These are phyloP conservation scores for Trametes punicea DNA, from an alignment of 768 basidiomycete species.

Conservation along the genomic window DNA sequence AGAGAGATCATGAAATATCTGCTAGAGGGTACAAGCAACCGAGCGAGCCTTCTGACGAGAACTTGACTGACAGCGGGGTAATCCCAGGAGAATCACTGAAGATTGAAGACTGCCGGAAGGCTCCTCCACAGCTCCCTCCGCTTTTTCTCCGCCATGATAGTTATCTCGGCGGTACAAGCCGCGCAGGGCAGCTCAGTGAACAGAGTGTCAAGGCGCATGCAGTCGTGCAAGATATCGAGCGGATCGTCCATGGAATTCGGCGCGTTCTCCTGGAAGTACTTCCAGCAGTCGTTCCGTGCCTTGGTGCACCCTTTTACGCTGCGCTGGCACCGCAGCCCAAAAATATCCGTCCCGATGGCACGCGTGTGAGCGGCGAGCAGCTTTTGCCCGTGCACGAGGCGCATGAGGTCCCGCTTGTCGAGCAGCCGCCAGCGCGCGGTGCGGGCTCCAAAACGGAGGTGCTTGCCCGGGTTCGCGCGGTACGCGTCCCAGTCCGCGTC, in stretches of 20 bases:
- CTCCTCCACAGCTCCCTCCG: constrained; percentile 29
- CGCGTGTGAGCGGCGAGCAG: constrained; percentile 29
- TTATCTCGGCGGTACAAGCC: constrained; percentile 26
- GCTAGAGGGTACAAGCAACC: no score
- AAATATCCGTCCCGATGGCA: constrained; percentile 29
- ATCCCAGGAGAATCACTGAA: constrained; percentile 20
- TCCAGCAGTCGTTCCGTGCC: constrained; percentile 30
- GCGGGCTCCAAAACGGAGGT: constrained; percentile 31
- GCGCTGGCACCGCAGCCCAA: constrained; percentile 26
- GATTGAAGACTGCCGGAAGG: constrained; percentile 29
- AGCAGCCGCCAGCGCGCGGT: constrained; percentile 30
- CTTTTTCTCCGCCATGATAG: constrained; percentile 27
- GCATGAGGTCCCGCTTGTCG: constrained; percentile 31
- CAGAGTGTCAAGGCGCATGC: constrained; percentile 27
- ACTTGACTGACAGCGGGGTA: no score
- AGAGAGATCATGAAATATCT: no score
- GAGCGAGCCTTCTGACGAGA: no score
- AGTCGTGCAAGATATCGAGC: constrained; percentile 30
- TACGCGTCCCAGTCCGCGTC: constrained; percentile 31
- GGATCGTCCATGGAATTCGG: constrained; percentile 32
- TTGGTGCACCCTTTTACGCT: constrained; percentile 27
- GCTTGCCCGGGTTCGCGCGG: constrained; percentile 28
- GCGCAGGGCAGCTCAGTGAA: constrained; percentile 29
- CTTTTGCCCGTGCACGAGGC: constrained; percentile 30
- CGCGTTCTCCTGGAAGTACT: constrained; percentile 32